Percentiles rank a stretch among this genome's conserved stretches.
Evolutionary conservation across 1,284 basidiomycete genomes (phyloP).

Genomic region (Rhodotorula sp.): DNA sequence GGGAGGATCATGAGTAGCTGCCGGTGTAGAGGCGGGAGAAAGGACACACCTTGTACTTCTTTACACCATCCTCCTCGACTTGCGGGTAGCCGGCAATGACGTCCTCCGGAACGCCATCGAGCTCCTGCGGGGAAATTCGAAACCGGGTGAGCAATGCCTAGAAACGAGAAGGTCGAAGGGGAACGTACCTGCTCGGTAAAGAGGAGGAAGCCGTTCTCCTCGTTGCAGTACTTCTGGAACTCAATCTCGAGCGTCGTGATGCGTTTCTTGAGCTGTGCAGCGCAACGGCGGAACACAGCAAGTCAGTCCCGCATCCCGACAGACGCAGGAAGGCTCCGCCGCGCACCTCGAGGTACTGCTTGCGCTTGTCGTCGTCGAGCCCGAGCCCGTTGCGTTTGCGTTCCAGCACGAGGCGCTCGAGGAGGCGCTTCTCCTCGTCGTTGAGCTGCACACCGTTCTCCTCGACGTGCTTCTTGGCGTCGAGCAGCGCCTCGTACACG

Average conservation of each 20-base stretch:
- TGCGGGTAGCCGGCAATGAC: conserved; percentile 51
- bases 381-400: conserved; percentile 72
- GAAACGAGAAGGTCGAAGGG: conserved; percentile 51
- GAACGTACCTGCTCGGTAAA: conserved; percentile 54
- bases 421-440: conserved; percentile 67
- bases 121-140: conserved; percentile 57
- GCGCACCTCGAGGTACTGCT: conserved; percentile 58
- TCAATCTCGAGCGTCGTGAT: conserved; percentile 69
- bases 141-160: conserved; percentile 51
- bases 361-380: conserved; percentile 65
- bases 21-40: too few species aligned
- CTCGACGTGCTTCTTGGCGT: conserved; percentile 68
- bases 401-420: conserved; percentile 75
- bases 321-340: too few species aligned
- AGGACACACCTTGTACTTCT: conserved; percentile 29
- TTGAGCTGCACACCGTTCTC: conserved; percentile 59
- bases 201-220: conserved; percentile 61
- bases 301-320: not conserved
- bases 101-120: conserved; percentile 74
- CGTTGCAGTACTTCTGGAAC: conserved; percentile 80
- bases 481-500: conserved; percentile 68
- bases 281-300: not conserved
- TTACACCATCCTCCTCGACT: conserved; percentile 10
- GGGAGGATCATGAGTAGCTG: not conserved
- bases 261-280: conserved; percentile 54